Evolutionary conservation across 768 basidiomycete genomes (phyloP).

Genomic region (Boletus rubroflammeus): DNA sequence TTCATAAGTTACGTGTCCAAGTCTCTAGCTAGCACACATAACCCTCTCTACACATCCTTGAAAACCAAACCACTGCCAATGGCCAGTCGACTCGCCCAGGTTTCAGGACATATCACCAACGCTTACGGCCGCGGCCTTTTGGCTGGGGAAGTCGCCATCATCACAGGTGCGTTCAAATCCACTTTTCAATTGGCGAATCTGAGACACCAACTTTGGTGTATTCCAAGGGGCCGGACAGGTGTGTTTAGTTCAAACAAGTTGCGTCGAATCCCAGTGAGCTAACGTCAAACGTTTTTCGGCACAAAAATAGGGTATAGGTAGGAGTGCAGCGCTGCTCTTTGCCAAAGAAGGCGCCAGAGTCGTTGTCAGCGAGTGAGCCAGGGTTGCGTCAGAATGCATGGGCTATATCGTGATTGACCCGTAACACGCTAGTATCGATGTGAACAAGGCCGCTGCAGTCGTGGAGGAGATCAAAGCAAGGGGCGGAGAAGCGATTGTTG

Average conservation of each 20-base stretch:
- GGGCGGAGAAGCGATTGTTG: conserved; percentile 71
- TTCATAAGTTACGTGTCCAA: not conserved
- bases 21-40: not conserved
- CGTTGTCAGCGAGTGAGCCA: conserved; percentile 71
- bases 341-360: conserved; percentile 85
- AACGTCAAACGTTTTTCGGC: not conserved
- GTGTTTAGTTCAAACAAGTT: conserved; percentile 1
- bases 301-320: conserved; percentile 67
- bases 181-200: not conserved
- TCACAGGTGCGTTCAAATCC: conserved; percentile 57
- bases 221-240: conserved; percentile 75
- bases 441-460: conserved; percentile 59
- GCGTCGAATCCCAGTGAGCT: not conserved
- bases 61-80: conserved; percentile 27
- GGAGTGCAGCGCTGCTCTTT: conserved; percentile 69
- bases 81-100: conserved; percentile 61
- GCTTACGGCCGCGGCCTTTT: conserved; percentile 52
- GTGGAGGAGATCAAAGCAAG: conserved; percentile 67
- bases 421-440: conserved; percentile 56
- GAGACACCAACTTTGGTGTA: not conserved
- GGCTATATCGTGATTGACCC: conserved; percentile 2
- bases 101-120: conserved; percentile 66
- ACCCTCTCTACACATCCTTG: not conserved
- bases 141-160: conserved; percentile 76
- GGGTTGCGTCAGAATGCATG: not conserved